Evolutionary conservation across 2,329 filamentous ascomycete species (phyloP).

Genomic region (Plenodomus tracheiphilus): DNA sequence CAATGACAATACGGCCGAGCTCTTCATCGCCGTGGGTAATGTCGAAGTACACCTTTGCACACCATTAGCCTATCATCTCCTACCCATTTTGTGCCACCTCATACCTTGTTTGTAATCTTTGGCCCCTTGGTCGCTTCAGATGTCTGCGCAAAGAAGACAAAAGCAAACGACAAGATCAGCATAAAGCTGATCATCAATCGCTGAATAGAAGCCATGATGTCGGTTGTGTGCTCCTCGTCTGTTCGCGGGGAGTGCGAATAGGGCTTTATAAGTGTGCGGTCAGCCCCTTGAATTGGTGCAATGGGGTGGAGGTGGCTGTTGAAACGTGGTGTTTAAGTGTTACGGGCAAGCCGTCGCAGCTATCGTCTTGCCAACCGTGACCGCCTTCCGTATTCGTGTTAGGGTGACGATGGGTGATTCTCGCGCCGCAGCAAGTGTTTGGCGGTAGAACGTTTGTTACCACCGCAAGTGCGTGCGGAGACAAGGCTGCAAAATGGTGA

Average conservation of each 20-base stretch:
- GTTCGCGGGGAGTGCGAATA: conserved; percentile 14
- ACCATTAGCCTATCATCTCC: conserved; percentile 5
- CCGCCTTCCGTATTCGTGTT: conserved; percentile 10
- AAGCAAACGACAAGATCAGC: conserved; percentile 71
- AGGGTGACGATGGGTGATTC: background rate
- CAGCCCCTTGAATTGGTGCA: conserved; percentile 15
- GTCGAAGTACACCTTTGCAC: conserved; percentile 73
- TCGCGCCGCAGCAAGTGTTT: background rate
- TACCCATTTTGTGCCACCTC: conserved; percentile 1
- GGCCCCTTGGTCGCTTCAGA: conserved; percentile 65
- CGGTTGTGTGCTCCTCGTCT: conserved; percentile 13
- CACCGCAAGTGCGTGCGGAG: conserved; percentile 13
- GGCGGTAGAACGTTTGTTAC: conserved; percentile 3
- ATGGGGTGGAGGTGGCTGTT: conserved; percentile 14
- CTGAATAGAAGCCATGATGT: conserved; percentile 74
- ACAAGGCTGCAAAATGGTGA: conserved; percentile 31
- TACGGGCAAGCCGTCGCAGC: conserved; percentile 18
- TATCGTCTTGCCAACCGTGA: conserved; percentile 1
- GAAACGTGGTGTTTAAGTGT: conserved; percentile 40
- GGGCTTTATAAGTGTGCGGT: conserved; percentile 27
- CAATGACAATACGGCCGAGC: conserved; percentile 75
- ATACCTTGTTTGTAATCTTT: conserved; percentile 90
- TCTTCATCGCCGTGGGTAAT: conserved; percentile 74
- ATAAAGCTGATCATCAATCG: conserved; percentile 71
- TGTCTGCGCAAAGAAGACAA: conserved; percentile 42